Evolutionary conservation across 257 asterid species (phyloP).

Genomic region (Anisodus acutangulus): DNA sequence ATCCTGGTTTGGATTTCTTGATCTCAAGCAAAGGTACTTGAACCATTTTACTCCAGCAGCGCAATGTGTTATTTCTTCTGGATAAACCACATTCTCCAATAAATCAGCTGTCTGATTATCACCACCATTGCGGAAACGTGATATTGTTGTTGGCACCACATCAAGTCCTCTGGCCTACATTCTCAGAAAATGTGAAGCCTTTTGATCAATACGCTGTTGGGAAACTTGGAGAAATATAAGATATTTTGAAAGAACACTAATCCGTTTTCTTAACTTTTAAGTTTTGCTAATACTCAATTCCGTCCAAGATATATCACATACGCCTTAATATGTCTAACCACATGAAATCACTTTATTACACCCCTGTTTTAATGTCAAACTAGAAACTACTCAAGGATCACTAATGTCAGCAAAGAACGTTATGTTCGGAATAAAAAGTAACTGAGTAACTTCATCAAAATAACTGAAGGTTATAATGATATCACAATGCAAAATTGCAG

Average conservation of each 20-base stretch:
- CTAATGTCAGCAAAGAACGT: background rate
- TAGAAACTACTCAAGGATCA: background rate
- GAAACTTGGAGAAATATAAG: background rate
- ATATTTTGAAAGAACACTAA: background rate
- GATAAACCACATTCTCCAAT: conserved; percentile 81
- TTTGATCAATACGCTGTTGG: background rate
- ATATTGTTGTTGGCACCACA: conserved; percentile 89
- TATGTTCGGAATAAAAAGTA: background rate
- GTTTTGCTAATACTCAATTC: background rate
- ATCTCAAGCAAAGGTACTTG: conserved; percentile 64
- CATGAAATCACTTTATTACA: background rate
- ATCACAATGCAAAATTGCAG: background rate
- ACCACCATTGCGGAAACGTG: conserved; percentile 89
- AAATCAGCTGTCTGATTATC: conserved; percentile 80
- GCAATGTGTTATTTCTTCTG: conserved; percentile 93
- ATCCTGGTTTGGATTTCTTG: conserved; percentile 39
- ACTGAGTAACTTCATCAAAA: background rate
- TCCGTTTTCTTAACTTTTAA: background rate
- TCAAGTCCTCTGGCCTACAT: conserved; percentile 94
- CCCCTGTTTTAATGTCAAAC: background rate
- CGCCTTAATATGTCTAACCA: conserved; percentile 6
- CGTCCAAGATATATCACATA: background rate
- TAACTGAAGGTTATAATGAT: background rate
- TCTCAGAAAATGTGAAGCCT: background rate
- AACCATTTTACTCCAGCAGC: conserved; percentile 97